phyloP scores from a whole-genome alignment of 192 early-diverging fungal species.

The Piromyces finnis region DNA sequence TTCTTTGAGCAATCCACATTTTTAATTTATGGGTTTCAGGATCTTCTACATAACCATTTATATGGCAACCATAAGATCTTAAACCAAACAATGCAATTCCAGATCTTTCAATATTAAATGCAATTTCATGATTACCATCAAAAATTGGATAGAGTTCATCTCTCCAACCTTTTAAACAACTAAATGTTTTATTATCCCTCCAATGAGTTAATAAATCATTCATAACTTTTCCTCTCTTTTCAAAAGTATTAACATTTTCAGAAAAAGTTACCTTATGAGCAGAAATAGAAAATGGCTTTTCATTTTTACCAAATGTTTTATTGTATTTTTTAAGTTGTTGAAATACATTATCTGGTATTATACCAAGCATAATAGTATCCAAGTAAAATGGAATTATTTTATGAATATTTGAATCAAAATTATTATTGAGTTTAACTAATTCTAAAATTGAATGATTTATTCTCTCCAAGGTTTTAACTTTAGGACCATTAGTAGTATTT shows the following conservation, averaged over 20 bases:
- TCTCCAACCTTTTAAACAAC: neutral
- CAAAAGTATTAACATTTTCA: neutral
- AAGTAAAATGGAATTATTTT: neutral
- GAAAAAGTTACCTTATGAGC: neutral
- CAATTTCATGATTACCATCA: neutral
- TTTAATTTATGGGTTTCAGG: neutral
- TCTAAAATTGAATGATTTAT: neutral
- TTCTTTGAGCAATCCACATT: neutral
- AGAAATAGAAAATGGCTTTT: neutral
- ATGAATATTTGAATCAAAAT: neutral
- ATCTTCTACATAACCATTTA: neutral
- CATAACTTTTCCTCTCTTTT: neutral
- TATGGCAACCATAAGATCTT: neutral
- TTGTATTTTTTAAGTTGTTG: neutral
- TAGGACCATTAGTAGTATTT: neutral
- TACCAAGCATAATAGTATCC: neutral
- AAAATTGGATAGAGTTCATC: neutral
- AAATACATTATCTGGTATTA: neutral
- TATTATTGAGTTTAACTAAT: neutral
- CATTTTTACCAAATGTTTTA: neutral
- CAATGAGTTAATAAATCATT: neutral
- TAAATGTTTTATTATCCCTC: neutral
- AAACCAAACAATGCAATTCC: neutral
- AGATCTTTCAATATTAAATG: neutral
- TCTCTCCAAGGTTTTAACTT: neutral